These are phyloP conservation scores for Cryptococcus wingfieldii DNA, from an alignment of 1,284 basidiomycete species.

Conservation along the genomic window DNA sequence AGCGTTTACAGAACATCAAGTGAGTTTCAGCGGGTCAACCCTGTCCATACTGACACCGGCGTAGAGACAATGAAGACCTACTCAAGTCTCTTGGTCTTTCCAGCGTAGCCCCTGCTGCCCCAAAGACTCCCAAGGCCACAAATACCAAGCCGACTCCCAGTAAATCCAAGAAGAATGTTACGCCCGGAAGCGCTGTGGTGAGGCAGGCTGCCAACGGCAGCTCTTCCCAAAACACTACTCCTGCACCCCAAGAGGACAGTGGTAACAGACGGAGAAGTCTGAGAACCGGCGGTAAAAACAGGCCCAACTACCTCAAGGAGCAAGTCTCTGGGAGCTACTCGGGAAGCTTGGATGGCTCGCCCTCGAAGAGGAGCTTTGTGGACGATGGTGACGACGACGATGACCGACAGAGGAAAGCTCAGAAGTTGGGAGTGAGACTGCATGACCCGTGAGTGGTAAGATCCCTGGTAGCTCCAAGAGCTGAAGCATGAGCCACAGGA, in stretches of 20 bases:
- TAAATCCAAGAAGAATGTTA: constrained; percentile 1
- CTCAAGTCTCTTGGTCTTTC: constrained; percentile 33
- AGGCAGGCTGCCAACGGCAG: neutral
- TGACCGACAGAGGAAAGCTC: constrained; percentile 19
- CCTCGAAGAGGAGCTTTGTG: neutral
- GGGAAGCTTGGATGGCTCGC: neutral
- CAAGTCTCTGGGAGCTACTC: neutral
- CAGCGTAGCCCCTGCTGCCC: constrained; percentile 1
- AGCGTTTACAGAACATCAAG: constrained; percentile 31
- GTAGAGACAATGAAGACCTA: constrained; percentile 35
- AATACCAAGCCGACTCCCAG: constrained; percentile 1
- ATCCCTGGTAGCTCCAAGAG: neutral
- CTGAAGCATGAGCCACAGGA: constrained; percentile 8
- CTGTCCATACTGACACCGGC: neutral
- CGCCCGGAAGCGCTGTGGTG: neutral
- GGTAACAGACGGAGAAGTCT: neutral
- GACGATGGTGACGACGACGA: constrained; percentile 14
- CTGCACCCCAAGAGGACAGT: neutral
- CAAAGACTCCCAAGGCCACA: constrained; percentile 4
- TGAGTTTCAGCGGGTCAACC: neutral
- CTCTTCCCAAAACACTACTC: neutral
- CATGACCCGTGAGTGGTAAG: constrained; percentile 32
- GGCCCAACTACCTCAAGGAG: neutral
- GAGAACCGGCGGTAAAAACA: neutral
- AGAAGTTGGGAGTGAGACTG: constrained; percentile 26